Conservation (phyloP, 768 basidiomycete genomes). For the Cyclocybe cylindracea region DNA sequence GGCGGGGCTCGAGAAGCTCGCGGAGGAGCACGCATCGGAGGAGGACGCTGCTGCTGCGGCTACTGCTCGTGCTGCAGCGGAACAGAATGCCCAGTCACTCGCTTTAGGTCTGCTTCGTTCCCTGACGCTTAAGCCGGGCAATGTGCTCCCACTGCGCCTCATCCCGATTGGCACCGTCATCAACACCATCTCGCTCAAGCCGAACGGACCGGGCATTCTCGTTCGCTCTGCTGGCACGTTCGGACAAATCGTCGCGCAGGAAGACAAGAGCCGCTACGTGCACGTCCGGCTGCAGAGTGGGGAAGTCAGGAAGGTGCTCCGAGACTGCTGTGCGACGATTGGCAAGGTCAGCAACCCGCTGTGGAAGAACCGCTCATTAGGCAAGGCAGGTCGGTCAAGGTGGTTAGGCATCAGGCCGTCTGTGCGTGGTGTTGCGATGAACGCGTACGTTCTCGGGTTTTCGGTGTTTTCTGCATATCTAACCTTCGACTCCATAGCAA, state of each 20-base stretch:
- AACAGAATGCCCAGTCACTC: conserved; percentile 49
- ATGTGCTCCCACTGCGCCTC: conserved; percentile 87
- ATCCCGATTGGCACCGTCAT: conserved; percentile 92
- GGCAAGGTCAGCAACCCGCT: conserved; percentile 91
- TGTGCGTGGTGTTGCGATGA: conserved; percentile 97
- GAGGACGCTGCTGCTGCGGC: conserved; percentile 17
- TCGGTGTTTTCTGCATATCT: not conserved
- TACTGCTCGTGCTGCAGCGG: conserved; percentile 6
- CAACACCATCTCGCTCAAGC: conserved; percentile 80
- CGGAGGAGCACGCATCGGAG: conserved; percentile 13
- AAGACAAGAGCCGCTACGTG: conserved; percentile 68
- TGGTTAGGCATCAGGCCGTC: conserved; percentile 86
- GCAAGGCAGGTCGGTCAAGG: conserved; percentile 88
- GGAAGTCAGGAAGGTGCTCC: conserved; percentile 84
- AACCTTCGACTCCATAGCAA: conserved; percentile 40
- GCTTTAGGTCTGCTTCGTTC: conserved; percentile 85
- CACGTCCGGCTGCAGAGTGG: conserved; percentile 90
- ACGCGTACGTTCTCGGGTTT: conserved; percentile 61
- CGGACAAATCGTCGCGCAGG: conserved; percentile 80
- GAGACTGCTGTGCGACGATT: conserved; percentile 84
- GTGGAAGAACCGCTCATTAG: conserved; percentile 82
- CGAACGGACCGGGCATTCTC: conserved; percentile 76
- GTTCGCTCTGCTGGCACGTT: conserved; percentile 89
- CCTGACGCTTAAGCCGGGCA: conserved; percentile 84
- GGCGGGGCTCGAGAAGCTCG: conserved; percentile 9